Evolutionary conservation across 805 yeast species (phyloP), one percentile per base, ranked within the genome.

Genomic region (Kodamaea kakaduensis): DNA sequence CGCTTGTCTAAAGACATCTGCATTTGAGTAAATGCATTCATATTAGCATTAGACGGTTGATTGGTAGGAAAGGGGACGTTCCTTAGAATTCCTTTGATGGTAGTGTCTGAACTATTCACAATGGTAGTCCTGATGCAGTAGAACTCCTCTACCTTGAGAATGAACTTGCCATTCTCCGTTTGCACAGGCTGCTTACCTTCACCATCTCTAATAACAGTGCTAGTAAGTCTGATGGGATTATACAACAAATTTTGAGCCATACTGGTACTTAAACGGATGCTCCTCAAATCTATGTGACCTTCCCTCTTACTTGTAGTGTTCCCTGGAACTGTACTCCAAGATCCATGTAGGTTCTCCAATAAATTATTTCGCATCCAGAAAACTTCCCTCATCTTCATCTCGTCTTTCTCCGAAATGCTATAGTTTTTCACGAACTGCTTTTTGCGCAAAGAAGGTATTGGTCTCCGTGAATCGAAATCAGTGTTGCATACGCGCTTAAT

Each of bases 311-410:
- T 43, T 50, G 12, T 29, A 20, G 13, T 51, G 36, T 21, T 36
- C 14, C 31, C 27, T 3, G 32, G 28, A 5, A 32, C 40, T 3
- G 65, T 56, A 15, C 48, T 49, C 98, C 98, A 90, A 2, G 56
- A 47, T 2, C 95, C 96, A 2, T 59, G 54, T 4, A 93, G 47
- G 10, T 64, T 62, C 30, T 71, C 65, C 34, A 90, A 60, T 1
- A 93, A 54, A 41, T 71, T 70, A 38, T 82, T 78, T 38, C 95
- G 62, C 43, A 83, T 74, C 98, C 98, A 90, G 56, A 88, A 93
- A 2, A 75, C 61, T 42, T 78, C 80, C 38, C 77, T 67, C 59
- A 77, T 73, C 35, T 66, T 72, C 28, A 47, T 47, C 22, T 73
- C 80, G 41, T 84, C 86, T 7, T 75, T 78, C 31, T 67, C 73